Conservation (phyloP, 805 yeast genomes). For the Priceomyces melissophilus region DNA sequence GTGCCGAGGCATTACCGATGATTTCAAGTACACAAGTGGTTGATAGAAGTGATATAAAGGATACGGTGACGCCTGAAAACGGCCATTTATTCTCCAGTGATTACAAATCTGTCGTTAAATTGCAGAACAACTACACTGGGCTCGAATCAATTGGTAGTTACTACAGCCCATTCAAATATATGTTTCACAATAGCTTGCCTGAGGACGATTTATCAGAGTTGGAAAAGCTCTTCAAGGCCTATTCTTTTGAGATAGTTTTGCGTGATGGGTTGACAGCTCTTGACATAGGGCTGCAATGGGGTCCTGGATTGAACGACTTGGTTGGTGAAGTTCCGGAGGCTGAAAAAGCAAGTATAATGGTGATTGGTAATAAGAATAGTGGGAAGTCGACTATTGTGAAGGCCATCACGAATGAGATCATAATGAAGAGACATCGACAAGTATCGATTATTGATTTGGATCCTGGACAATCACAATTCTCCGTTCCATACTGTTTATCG, state of each 20-base stretch:
- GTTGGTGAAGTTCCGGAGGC: constrained; percentile 1
- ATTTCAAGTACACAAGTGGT: constrained; percentile 40
- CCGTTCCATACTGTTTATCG: constrained; percentile 69
- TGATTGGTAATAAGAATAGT: constrained; percentile 67
- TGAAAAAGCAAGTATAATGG: constrained; percentile 24
- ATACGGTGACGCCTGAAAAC: constrained; percentile 27
- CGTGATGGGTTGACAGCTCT: constrained; percentile 22
- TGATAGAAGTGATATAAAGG: constrained; percentile 24
- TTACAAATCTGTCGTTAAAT: constrained; percentile 40
- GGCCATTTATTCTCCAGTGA: constrained; percentile 35
- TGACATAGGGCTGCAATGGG: constrained; percentile 11
- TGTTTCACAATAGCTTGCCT: constrained; percentile 23
- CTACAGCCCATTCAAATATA: constrained; percentile 43
- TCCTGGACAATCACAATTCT: constrained; percentile 84
- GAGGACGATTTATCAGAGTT: constrained; percentile 5
- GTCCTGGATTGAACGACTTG: not conserved
- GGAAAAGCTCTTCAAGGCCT: constrained; percentile 16
- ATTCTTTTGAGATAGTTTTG: constrained; percentile 38
- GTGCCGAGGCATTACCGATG: constrained; percentile 39
- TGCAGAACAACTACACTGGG: constrained; percentile 40
- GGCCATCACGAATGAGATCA: constrained; percentile 48
- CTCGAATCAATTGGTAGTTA: constrained; percentile 41
- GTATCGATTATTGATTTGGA: constrained; percentile 70
- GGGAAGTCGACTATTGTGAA: constrained; percentile 78
- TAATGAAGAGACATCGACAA: constrained; percentile 22